Conservation (phyloP, 768 basidiomycete genomes). For the Scleroderma citrinum region DNA sequence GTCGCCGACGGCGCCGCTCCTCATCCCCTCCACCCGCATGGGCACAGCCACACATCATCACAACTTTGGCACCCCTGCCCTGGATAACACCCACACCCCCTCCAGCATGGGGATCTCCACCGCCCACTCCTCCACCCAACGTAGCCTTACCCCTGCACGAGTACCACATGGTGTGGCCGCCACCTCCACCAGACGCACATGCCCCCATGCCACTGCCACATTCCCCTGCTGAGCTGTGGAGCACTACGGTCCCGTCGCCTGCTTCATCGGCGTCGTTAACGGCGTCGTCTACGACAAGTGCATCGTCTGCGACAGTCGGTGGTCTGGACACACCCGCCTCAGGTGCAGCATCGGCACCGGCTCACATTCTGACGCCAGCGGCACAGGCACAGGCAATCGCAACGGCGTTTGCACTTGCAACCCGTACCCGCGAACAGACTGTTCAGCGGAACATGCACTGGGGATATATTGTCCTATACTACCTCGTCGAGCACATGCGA, state of each 20-base stretch:
- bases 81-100: conserved; percentile 39
- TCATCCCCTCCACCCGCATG: conserved; percentile 34
- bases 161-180: neutral
- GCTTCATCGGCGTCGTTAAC: neutral
- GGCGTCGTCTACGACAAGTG: neutral
- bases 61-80: conserved; percentile 33
- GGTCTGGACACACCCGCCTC: neutral
- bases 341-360: neutral
- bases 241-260: neutral
- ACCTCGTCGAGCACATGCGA: conserved; percentile 74
- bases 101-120: conserved; percentile 31
- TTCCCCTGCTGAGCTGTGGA: neutral
- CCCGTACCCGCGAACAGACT: conserved; percentile 1
- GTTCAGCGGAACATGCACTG: conserved; percentile 56
- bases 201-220: too few relatives aligned
- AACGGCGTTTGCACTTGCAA: neutral
- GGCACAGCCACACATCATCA: conserved; percentile 25
- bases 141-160: neutral
- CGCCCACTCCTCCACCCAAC: conserved; percentile 16
- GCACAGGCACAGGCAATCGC: neutral
- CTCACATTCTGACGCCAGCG: neutral
- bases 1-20: conserved; percentile 28
- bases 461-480: conserved; percentile 77
- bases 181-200: neutral
- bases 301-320: neutral